Base-by-base conservation (phyloP, 495 filamentous ascomycete genomes). In the Oleoguttula mirabilis region DNA sequence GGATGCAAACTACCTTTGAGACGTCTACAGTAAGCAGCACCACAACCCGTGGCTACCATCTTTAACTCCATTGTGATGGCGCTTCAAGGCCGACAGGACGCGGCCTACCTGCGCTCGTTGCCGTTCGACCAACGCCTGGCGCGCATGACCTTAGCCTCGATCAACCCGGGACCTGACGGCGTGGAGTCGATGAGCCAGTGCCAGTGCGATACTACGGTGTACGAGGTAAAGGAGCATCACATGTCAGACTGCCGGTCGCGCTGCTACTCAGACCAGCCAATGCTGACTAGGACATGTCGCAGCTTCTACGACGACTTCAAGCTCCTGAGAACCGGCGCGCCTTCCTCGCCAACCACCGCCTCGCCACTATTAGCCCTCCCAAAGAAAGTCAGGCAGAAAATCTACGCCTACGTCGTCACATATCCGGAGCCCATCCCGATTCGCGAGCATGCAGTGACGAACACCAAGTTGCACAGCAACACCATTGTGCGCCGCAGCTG, bases 401-500 rank as follows among this genome's bases (percentile, higher is more conserved):
- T 47, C 35, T 47, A 41, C 27, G 36, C 27, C 4, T 31, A 28
- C 23, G 43, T 24, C 6, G 27, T 47, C 23, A 40, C 43, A 2
- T 36, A 37, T n/a, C 3, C 10, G 14, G 20, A 45, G 11, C 28
- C 33, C 7, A 37, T 45, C 14, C 41, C 41, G 3, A 34, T 37
- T 20, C 41, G 33, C n/a, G n/a, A n/a, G n/a, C n/a, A n/a, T n/a
- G n/a, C n/a, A n/a, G 7, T 12, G 33, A 12, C 19, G 10, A 30
- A 22, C 3, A 21, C 38, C 10, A 41, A 11, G 7, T 15, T 15
- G 12, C 3, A 16, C 15, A 21, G 21, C 15, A 31, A 19, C 7
- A 7, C 16, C 27, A 32, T 32, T 12, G 27, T 30, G n/a, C 10
- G 24, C 14, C 22, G 36, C 11, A 10, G 3, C 12, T 39, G 43